Evolutionary conservation across 805 yeast species (phyloP).

Genomic region (Yarrowia keelungensis): DNA sequence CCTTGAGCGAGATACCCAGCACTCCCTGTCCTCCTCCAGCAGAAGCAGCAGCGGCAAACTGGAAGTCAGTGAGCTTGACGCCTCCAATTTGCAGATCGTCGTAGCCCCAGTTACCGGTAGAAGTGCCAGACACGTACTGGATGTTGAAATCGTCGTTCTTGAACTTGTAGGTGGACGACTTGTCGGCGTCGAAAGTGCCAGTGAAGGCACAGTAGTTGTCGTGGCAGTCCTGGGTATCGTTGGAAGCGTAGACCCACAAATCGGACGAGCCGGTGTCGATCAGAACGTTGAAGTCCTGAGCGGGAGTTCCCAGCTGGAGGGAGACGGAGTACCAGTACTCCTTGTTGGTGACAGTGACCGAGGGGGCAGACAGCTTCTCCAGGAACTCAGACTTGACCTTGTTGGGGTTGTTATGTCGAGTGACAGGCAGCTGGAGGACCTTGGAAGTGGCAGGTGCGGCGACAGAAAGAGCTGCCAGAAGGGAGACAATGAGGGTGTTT

Average conservation of each 20-base stretch:
- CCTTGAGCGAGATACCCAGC: slow-evolving; percentile 42
- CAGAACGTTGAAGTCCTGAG: slow-evolving; percentile 60
- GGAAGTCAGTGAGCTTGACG: slow-evolving; percentile 52
- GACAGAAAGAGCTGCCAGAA: slow-evolving; percentile 2
- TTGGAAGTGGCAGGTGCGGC: slow-evolving; percentile 27
- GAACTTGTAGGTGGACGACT: slow-evolving; percentile 44
- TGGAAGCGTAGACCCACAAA: slow-evolving; percentile 58
- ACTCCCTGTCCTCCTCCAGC: slow-evolving; percentile 39
- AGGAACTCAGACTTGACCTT: neutral
- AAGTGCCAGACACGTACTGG: slow-evolving; percentile 50
- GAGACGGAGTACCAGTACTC: slow-evolving; percentile 40
- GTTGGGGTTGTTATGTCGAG: slow-evolving; percentile 25
- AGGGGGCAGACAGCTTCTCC: neutral
- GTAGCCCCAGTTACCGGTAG: slow-evolving; percentile 62
- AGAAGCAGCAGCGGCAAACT: slow-evolving; percentile 40
- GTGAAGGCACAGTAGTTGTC: slow-evolving; percentile 1
- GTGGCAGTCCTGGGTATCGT: slow-evolving; percentile 13
- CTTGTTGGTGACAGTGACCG: slow-evolving; percentile 35
- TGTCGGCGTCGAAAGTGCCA: slow-evolving; percentile 37
- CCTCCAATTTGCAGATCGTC: slow-evolving; percentile 63
- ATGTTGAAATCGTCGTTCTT: slow-evolving; percentile 44
- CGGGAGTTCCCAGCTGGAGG: slow-evolving; percentile 61
- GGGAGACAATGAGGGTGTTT: slow-evolving; percentile 16
- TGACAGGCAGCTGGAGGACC: slow-evolving; percentile 21
- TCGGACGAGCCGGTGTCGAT: slow-evolving; percentile 77